These are phyloP conservation scores for Amanita pseudoporphyria DNA, from an alignment of 768 basidiomycete species.

Conservation along the genomic window DNA sequence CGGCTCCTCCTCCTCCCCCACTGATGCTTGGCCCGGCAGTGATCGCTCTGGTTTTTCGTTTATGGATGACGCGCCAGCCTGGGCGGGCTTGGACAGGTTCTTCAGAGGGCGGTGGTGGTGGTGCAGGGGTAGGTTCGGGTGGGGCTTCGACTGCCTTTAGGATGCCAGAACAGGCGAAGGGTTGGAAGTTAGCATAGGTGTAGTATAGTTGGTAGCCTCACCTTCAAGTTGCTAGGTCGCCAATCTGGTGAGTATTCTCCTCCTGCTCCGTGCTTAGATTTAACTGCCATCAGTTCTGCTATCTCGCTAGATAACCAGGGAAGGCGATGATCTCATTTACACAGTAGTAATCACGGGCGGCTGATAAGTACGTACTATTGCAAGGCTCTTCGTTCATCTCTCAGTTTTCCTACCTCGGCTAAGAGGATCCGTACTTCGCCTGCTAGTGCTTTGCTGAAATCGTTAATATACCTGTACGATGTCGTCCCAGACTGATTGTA, in stretches of 20 bases:
- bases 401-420: constrained; percentile 70
- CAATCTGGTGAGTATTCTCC: constrained; percentile 74
- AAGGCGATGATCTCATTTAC: neutral
- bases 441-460: constrained; percentile 78
- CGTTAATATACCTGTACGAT: constrained; percentile 51
- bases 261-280: constrained; percentile 73
- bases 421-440: constrained; percentile 71
- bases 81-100: constrained; percentile 48
- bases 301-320: constrained; percentile 48
- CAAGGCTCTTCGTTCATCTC: constrained; percentile 64
- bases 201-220: too few species aligned
- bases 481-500: neutral
- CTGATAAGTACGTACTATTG: constrained; percentile 56
- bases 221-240: constrained; percentile 40
- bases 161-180: neutral
- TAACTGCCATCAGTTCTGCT: constrained; percentile 73
- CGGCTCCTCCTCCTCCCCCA: constrained; percentile 13
- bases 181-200: constrained; percentile 1
- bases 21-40: constrained; percentile 23
- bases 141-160: constrained; percentile 28
- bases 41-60: constrained; percentile 40
- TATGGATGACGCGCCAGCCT: constrained; percentile 68
- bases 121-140: constrained; percentile 23
- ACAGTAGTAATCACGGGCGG: neutral
- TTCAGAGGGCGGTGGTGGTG: constrained; percentile 39